phyloP scores from a whole-genome alignment of 2,329 filamentous ascomycete species.

The Neofusicoccum sp. region DNA sequence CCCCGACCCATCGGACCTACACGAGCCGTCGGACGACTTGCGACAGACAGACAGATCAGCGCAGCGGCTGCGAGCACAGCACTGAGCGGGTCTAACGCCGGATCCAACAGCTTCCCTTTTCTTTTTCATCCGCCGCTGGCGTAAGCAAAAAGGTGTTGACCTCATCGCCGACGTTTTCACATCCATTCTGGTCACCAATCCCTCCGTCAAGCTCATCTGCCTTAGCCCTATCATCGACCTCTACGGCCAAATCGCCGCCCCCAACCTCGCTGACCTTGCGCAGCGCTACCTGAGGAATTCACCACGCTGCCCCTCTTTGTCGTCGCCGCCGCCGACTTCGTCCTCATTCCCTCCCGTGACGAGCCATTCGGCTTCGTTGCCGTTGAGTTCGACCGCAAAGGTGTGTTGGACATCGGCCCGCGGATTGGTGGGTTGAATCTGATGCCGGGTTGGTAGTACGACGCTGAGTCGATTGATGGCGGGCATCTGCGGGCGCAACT shows the following conservation, averaged over 20 bases:
- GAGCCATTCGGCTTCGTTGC: constrained; percentile 72
- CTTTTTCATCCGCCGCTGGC: constrained; percentile 71
- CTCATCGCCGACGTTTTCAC: constrained; percentile 70
- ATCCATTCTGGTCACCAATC: constrained; percentile 61
- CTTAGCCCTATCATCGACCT: constrained; percentile 69
- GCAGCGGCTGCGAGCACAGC: too few species aligned
- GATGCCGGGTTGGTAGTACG: constrained; percentile 74
- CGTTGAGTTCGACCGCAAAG: constrained; percentile 69
- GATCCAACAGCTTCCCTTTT: constrained; percentile 64
- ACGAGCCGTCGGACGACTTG: constrained; percentile 60
- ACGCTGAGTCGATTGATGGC: constrained; percentile 66
- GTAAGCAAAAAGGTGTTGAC: constrained; percentile 69
- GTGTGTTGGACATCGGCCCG: constrained; percentile 67
- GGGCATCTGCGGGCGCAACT: constrained; percentile 67
- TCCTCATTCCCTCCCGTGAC: constrained; percentile 63
- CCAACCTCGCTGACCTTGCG: constrained; percentile 58
- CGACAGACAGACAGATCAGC: too few species aligned
- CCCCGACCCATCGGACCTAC: constrained; percentile 66
- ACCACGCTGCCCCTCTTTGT: constrained; percentile 52
- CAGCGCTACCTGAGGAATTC: too few species aligned
- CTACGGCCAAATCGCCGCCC: constrained; percentile 67
- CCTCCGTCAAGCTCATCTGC: constrained; percentile 63
- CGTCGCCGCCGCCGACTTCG: constrained; percentile 69
- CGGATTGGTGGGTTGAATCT: constrained; percentile 66
- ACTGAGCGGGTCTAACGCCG: constrained; percentile 66